phyloP scores from a whole-genome alignment of 2,329 filamentous ascomycete species.

The Colletotrichum orchidophilum region DNA sequence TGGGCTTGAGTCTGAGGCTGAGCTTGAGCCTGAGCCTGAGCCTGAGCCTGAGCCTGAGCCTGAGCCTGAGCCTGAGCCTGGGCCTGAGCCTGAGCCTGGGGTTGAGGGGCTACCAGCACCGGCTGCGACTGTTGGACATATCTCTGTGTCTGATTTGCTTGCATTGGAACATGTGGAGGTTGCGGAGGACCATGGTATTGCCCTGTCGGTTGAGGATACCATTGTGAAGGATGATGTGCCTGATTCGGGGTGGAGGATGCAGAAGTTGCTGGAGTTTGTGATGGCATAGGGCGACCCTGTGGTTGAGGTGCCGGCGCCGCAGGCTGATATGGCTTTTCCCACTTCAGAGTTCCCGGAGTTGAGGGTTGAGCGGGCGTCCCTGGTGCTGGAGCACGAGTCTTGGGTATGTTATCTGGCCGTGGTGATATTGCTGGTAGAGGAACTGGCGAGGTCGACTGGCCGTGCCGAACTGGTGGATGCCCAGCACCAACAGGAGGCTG shows the following conservation, averaged over 20 bases:
- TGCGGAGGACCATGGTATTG: constrained; percentile 28
- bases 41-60: constrained; percentile 40
- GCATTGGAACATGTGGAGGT: constrained; percentile 24
- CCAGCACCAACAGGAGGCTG: constrained; percentile 47
- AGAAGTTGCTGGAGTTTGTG: constrained; percentile 8
- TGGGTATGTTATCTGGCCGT: constrained; percentile 45
- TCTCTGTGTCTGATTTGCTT: constrained; percentile 26
- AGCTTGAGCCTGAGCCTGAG: constrained; percentile 2
- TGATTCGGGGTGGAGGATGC: constrained; percentile 28
- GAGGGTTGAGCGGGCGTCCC: constrained; percentile 36
- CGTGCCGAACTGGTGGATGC: constrained; percentile 40
- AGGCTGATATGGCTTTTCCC: constrained; percentile 54
- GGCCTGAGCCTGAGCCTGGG: constrained; percentile 22
- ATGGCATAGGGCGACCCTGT: constrained; percentile 35
- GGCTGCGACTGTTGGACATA: constrained; percentile 34
- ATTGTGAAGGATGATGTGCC: constrained; percentile 34
- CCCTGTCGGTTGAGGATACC: constrained; percentile 28
- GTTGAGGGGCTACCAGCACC: constrained; percentile 24
- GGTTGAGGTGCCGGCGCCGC: constrained; percentile 40
- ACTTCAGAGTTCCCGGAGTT: constrained; percentile 45
- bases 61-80: constrained; percentile 37
- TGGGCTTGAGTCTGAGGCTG: constrained; percentile 15
- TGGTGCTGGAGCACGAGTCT: constrained; percentile 44
- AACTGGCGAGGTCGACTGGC: constrained; percentile 34
- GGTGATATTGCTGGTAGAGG: constrained; percentile 43